Percentiles rank a stretch among this genome's conserved stretches.
Conservation (phyloP, 768 basidiomycete species). For the Candolleomyces eurysporus region DNA sequence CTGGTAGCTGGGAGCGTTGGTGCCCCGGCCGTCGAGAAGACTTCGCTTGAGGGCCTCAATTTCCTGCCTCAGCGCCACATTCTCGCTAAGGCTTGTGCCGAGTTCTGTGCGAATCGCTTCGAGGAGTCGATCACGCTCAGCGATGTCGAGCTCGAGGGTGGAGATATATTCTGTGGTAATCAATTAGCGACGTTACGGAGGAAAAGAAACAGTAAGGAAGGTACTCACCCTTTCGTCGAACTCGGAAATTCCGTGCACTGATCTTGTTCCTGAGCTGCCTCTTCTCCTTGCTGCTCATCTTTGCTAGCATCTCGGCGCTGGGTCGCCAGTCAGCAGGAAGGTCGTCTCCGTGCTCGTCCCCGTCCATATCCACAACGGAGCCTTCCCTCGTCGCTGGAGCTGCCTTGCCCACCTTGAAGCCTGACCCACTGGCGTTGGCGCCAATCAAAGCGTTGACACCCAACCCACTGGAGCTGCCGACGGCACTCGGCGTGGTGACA, state of each 20-base stretch:
- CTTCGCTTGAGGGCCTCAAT: conserved; percentile 71
- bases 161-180: conserved; percentile 78
- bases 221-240: conserved; percentile 79
- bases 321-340: conserved; percentile 82
- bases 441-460: neutral
- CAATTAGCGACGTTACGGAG: conserved; percentile 4
- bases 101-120: conserved; percentile 85
- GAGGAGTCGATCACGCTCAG: conserved; percentile 87
- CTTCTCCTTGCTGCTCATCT: conserved; percentile 95
- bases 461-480: neutral
- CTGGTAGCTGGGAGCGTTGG: conserved; percentile 22
- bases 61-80: conserved; percentile 77
- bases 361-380: conserved; percentile 21
- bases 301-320: conserved; percentile 90
- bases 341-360: conserved; percentile 48
- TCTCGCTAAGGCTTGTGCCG: conserved; percentile 76
- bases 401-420: neutral
- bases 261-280: conserved; percentile 97
- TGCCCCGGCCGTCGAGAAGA: conserved; percentile 67
- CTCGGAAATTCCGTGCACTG: conserved; percentile 92
- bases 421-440: neutral
- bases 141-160: conserved; percentile 90
- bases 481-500: conserved; percentile 1
- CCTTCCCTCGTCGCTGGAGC: conserved; percentile 20
- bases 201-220: conserved; percentile 9